Evolutionary conservation across 2,329 filamentous ascomycete genomes (phyloP), one percentile per base, ranked within the genome.

Genomic region (Pestalotiopsis sp.): DNA sequence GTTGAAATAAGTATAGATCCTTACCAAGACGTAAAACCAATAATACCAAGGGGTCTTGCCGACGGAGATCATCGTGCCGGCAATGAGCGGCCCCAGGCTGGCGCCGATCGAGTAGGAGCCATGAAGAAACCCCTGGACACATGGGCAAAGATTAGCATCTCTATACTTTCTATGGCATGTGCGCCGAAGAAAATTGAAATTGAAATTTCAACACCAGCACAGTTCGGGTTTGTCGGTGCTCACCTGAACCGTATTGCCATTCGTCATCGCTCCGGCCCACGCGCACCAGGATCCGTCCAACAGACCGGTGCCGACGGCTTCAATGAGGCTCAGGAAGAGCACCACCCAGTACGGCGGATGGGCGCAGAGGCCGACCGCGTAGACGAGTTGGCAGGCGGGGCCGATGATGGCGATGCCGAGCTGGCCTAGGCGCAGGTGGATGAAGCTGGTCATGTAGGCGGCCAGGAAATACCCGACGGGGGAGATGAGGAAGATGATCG

Each of bases 231-330:
- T 13, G 57, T 27, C 23, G 7, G 3, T 11, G 41, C 38, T 52
- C n/a, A 52, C 45, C 45, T 52, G 64, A 14, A 61, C 39, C 23
- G 41, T 36, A 12, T 41, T 77, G 78, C 2, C 77, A 71, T 74
- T 83, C 75, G 52, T 11, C 64, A 66, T 66, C 2, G 73, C 78
- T 0, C 78, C 82, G 0, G 81, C 82, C 82, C 82, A 85, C 1
- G 83, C 81, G 65, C 81, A 84, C 78, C 81, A 84, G 12, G 80
- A 80, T 1, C 79, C 82, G 70, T 85, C 83, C 0, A 84, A 66
- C 2, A 84, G 69, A 0, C 82, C 83, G 0, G 74, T 78, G 0
- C 83, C 83, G 7, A 83, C 69, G 0, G 77, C 80, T 0, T 78
- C 77, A 0, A 79, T 61, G 1, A 75, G 75, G 57, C 79, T 77